A percentile compares a stretch with the other conserved stretches of the same genome.
Evolutionary conservation across 192 early-diverging fungal genomes (phyloP).

Genomic region (Backusella psychrophila): DNA sequence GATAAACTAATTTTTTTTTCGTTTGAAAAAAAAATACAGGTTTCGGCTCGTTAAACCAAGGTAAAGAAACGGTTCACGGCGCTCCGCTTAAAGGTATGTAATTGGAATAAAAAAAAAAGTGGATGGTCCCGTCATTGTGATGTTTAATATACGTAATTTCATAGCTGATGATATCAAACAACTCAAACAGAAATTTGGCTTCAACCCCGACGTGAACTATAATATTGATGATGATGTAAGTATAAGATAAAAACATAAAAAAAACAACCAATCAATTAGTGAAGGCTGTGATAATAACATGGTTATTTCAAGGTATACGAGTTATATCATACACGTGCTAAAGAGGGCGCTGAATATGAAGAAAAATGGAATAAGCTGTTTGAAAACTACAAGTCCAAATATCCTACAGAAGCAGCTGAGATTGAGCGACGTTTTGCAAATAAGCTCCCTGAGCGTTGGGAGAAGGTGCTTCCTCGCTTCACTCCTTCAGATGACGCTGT

Average conservation of each 20-base stretch:
- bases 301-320: constrained; percentile 50
- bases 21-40: constrained; percentile 1
- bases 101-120: background rate
- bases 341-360: constrained; percentile 61
- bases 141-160: background rate
- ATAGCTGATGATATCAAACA: constrained; percentile 72
- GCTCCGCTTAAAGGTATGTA: constrained; percentile 61
- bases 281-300: background rate
- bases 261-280: background rate
- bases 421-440: constrained; percentile 71
- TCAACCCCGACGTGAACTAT: constrained; percentile 76
- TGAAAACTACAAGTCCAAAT: constrained; percentile 60
- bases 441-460: constrained; percentile 73
- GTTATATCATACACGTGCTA: constrained; percentile 49
- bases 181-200: constrained; percentile 82
- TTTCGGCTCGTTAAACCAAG: constrained; percentile 84
- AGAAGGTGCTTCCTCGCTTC: constrained; percentile 69
- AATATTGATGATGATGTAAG: constrained; percentile 64
- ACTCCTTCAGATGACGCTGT: constrained; percentile 71
- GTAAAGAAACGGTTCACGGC: constrained; percentile 93
- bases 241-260: constrained; percentile 15
- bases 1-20: background rate
- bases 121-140: background rate
- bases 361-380: constrained; percentile 78
- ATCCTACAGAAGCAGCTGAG: constrained; percentile 68